Conservation (phyloP, 2,329 filamentous ascomycete species). For the Botrytis deweyae region DNA sequence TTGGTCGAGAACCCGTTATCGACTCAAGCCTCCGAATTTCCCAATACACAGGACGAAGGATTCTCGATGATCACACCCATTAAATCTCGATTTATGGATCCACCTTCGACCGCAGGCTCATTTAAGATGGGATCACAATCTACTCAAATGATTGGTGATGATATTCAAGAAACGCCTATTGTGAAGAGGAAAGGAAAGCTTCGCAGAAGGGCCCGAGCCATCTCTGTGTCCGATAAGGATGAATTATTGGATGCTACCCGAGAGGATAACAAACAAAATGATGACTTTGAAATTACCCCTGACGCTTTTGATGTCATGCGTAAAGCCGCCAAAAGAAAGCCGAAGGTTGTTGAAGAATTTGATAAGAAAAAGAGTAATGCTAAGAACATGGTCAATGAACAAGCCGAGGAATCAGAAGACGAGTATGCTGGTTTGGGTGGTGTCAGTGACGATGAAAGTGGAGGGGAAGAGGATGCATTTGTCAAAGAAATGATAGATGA, state of each 20-base stretch:
- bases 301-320: conserved; percentile 57
- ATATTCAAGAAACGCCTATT: conserved; percentile 62
- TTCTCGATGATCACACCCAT: conserved; percentile 73
- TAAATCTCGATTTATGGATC: conserved; percentile 62
- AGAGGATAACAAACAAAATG: conserved; percentile 31
- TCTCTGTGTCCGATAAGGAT: conserved; percentile 44
- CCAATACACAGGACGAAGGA: conserved; percentile 80
- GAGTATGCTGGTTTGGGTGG: conserved; percentile 95
- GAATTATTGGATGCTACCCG: conserved; percentile 27
- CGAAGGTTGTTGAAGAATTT: conserved; percentile 54
- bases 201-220: conserved; percentile 46
- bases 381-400: conserved; percentile 83
- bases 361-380: conserved; percentile 86
- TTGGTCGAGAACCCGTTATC: conserved; percentile 45
- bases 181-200: conserved; percentile 60
- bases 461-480: conserved; percentile 70
- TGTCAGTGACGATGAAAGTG: conserved; percentile 80
- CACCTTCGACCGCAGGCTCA: conserved; percentile 69
- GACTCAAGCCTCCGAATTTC: conserved; percentile 67
- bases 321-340: conserved; percentile 59
- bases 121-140: conserved; percentile 49
- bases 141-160: conserved; percentile 36
- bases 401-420: conserved; percentile 96
- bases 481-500: conserved; percentile 91
- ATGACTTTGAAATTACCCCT: conserved; percentile 42